phyloP scores from a whole-genome alignment of 139 green algal genomes.

The Choricystis sp. region DNA sequence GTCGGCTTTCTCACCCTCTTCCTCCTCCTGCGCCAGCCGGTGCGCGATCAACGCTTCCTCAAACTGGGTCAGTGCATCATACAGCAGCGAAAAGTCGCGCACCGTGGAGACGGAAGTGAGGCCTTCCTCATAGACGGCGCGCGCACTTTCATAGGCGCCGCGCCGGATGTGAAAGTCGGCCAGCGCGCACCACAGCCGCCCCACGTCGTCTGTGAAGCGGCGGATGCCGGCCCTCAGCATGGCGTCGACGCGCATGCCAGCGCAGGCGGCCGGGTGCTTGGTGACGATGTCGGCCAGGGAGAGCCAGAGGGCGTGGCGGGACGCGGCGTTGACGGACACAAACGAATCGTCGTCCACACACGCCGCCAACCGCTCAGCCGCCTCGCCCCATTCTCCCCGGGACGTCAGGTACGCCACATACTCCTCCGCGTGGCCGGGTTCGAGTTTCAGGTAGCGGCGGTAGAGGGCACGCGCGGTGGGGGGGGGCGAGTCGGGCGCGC shows the following conservation, averaged over 20 bases:
- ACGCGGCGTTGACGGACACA: slow-evolving; percentile 78
- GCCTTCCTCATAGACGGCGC: slow-evolving; percentile 95
- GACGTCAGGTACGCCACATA: slow-evolving; percentile 81
- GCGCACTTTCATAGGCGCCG: slow-evolving; percentile 84
- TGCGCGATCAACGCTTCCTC: slow-evolving; percentile 71
- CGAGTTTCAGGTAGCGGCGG: slow-evolving; percentile 88
- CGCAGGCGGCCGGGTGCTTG: slow-evolving; percentile 58
- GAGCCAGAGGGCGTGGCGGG: slow-evolving; percentile 92
- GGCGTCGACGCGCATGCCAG: slow-evolving; percentile 44
- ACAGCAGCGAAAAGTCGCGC: slow-evolving; percentile 93
- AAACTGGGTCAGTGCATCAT: slow-evolving; percentile 87
- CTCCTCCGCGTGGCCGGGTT: slow-evolving; percentile 87
- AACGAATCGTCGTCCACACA: slow-evolving; percentile 84
- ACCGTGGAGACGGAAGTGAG: slow-evolving; percentile 39
- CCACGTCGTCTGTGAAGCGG: slow-evolving; percentile 84
- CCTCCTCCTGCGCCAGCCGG: slow-evolving; percentile 49
- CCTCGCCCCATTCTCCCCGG: slow-evolving; percentile 64
- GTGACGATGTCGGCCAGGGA: slow-evolving; percentile 95
- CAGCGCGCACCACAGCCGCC: slow-evolving; percentile 83
- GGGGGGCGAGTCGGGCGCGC: slow-evolving; percentile 44
- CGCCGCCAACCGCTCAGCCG: slow-evolving; percentile 50
- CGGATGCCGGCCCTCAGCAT: slow-evolving; percentile 49
- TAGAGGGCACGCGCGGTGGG: slow-evolving; percentile 91
- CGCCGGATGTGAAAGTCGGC: slow-evolving; percentile 96
- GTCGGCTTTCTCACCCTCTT: slow-evolving; percentile 3